These are phyloP conservation scores for Globisporangium cederbergense DNA, from an alignment of 352 stramenopile species.

Conservation along the genomic window DNA sequence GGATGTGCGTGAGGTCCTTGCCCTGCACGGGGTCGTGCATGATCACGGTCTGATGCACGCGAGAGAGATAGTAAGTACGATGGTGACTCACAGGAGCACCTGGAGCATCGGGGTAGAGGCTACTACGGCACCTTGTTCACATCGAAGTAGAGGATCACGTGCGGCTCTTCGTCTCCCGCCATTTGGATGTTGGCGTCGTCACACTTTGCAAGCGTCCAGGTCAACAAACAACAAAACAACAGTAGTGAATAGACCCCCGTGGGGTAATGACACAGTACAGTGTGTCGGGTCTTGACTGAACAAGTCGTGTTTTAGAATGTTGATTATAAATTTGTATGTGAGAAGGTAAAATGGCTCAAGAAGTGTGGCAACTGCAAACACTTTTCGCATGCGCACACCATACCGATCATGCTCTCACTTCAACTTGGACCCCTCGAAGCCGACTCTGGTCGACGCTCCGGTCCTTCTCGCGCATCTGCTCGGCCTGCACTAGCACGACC, in stretches of 20 bases:
- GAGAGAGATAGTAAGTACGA: too few species aligned
- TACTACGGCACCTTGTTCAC: conserved; percentile 64
- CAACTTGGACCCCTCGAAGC: too few species aligned
- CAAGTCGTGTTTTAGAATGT: too few species aligned
- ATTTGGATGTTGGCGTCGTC: background rate
- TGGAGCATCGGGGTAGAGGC: background rate
- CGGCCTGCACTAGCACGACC: conserved; percentile 30
- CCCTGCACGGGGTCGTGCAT: conserved; percentile 81
- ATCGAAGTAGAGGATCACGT: conserved; percentile 76
- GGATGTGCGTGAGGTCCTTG: conserved; percentile 65
- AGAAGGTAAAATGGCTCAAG: too few species aligned
- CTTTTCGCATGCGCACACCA: too few species aligned
- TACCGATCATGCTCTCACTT: too few species aligned
- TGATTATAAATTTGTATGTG: too few species aligned
- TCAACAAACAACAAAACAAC: too few species aligned
- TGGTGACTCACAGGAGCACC: too few species aligned
- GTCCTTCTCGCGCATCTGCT: conserved; percentile 49
- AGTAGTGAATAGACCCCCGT: background rate
- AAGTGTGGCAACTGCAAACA: too few species aligned
- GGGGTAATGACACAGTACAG: background rate
- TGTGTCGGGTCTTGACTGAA: too few species aligned
- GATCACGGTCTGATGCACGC: conserved; percentile 46
- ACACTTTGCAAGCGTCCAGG: background rate
- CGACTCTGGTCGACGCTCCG: conserved; percentile 29
- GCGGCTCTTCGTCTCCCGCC: conserved; percentile 16